Evolutionary conservation across 306 rosid species (phyloP), one percentile per base, ranked within the genome.

Genomic region (Vigna hirtella): DNA sequence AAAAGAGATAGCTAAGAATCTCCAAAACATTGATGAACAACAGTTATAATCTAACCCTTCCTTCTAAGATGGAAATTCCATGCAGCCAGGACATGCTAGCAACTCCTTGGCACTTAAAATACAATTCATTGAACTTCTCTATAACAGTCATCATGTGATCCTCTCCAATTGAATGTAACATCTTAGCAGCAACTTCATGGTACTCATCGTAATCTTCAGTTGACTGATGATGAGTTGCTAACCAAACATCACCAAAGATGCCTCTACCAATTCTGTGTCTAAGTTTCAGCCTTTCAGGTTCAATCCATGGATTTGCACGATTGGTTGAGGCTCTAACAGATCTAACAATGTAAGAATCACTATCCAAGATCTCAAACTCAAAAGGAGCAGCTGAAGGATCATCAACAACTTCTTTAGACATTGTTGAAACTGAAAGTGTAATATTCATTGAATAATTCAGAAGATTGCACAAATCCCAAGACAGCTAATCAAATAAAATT

Each of bases 121-220:
- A 91, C 36, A 86, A 69, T 43, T 89, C 89, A 67, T 81, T 79
- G 34, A 95, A 85, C 76, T 89, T 95, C 53, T 89, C 87, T 56
- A 95, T 50, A 45, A 87, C 81, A 67, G 38, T 81, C 84, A 68
- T 95, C 87, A 87, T 49, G 67, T 82, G 87, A 7, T 88, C 93
- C 78, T 94, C 98, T 82, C 77, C 88, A 62, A 89, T 80, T 18
- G 88, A 83, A 79, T 85, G 79, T 51, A 95, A 81, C 93, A 95
- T 87, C 88, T 95, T 95, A 80, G 86, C 84, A 68, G 98, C 97
- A 79, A 95, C 97, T 88, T 94, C 98, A 85, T 90, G 97, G 80
- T 77, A 76, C 79, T 88, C 89, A 13, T 92, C 98, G 76, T 80
- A 88, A 73, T 92, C 93, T 66, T 87, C 86, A 66, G 92, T 88